Percentiles rank a stretch among this genome's conserved stretches.
These are phyloP conservation scores for Apiotrichum gamsii DNA, from an alignment of 1,284 basidiomycete genomes.

Conservation along the genomic window DNA sequence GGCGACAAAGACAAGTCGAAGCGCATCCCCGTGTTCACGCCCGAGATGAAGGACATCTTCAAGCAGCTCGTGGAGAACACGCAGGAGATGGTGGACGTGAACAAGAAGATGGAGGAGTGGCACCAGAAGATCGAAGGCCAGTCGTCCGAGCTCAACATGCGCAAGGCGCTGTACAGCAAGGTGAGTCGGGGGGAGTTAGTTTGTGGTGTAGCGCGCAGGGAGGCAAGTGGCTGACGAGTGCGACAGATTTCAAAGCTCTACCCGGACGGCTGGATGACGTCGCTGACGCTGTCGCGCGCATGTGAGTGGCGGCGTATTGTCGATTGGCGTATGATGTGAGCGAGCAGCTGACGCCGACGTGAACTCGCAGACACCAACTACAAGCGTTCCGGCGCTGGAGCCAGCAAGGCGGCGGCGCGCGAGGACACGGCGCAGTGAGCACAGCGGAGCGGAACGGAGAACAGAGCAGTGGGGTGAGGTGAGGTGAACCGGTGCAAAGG, in stretches of 20 bases:
- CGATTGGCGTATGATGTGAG: background rate
- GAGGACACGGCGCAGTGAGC: no score
- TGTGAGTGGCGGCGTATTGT: slow-evolving; percentile 1
- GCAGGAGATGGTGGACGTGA: slow-evolving; percentile 31
- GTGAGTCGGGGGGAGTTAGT: slow-evolving; percentile 6
- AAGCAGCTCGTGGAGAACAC: slow-evolving; percentile 37
- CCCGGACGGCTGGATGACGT: slow-evolving; percentile 38
- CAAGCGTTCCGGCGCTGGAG: slow-evolving; percentile 1
- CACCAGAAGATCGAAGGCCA: slow-evolving; percentile 25
- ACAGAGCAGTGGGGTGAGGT: no score
- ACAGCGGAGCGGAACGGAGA: no score
- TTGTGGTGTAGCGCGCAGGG: background rate
- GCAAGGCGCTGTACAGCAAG: slow-evolving; percentile 29
- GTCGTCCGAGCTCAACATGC: slow-evolving; percentile 24
- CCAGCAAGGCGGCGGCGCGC: no score
- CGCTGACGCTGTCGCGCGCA: slow-evolving; percentile 12
- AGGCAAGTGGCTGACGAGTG: no score
- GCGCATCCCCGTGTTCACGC: slow-evolving; percentile 30
- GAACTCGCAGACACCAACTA: slow-evolving; percentile 2
- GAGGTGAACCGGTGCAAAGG: no score
- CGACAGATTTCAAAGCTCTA: slow-evolving; percentile 33
- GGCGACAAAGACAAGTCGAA: no score
- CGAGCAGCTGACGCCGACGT: background rate
- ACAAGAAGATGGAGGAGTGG: slow-evolving; percentile 28
- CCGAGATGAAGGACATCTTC: slow-evolving; percentile 37